phyloP scores from a whole-genome alignment of 2,329 filamentous ascomycete genomes.

The Fusarium robinianum region DNA sequence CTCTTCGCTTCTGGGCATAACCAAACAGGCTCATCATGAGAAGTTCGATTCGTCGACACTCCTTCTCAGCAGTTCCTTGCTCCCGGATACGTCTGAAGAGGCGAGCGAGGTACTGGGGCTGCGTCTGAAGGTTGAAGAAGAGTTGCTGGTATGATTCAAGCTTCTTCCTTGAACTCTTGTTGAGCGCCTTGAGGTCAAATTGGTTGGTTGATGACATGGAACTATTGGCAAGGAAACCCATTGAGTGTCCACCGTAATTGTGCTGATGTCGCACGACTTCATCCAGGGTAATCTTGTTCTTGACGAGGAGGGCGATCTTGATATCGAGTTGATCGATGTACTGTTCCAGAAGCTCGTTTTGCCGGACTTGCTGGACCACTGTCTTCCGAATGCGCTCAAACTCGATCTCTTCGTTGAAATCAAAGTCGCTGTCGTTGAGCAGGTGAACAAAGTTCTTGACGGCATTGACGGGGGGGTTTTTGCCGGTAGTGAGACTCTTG shows the following conservation, averaged over 20 bases:
- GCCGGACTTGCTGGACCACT: slow-evolving; percentile 94
- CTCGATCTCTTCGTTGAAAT: slow-evolving; percentile 98
- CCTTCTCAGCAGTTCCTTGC: slow-evolving; percentile 84
- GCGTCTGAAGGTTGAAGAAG: slow-evolving; percentile 96
- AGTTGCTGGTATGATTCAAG: slow-evolving; percentile 96
- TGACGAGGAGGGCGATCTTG: slow-evolving; percentile 96
- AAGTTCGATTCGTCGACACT: slow-evolving; percentile 89
- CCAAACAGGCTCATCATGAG: slow-evolving; percentile 96
- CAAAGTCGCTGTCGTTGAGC: slow-evolving; percentile 96
- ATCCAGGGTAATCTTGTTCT: slow-evolving; percentile 99
- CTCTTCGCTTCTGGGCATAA: slow-evolving; percentile 93
- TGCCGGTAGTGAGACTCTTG: slow-evolving; percentile 93
- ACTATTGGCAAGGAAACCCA: slow-evolving; percentile 83
- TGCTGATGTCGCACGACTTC: slow-evolving; percentile 97
- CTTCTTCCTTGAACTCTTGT: slow-evolving; percentile 95
- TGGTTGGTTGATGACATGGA: slow-evolving; percentile 87
- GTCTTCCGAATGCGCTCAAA: slow-evolving; percentile 94
- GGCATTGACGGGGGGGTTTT: slow-evolving; percentile 94
- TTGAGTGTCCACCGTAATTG: slow-evolving; percentile 89
- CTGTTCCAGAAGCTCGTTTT: slow-evolving; percentile 96
- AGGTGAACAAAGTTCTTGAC: slow-evolving; percentile 98
- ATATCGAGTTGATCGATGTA: slow-evolving; percentile 99
- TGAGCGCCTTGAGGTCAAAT: slow-evolving; percentile 94
- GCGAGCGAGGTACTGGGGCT: slow-evolving; percentile 89
- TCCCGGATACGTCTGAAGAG: slow-evolving; percentile 85